Evolutionary conservation across 192 early-diverging fungal species (phyloP).

Genomic region (Lobosporangium transversale): DNA sequence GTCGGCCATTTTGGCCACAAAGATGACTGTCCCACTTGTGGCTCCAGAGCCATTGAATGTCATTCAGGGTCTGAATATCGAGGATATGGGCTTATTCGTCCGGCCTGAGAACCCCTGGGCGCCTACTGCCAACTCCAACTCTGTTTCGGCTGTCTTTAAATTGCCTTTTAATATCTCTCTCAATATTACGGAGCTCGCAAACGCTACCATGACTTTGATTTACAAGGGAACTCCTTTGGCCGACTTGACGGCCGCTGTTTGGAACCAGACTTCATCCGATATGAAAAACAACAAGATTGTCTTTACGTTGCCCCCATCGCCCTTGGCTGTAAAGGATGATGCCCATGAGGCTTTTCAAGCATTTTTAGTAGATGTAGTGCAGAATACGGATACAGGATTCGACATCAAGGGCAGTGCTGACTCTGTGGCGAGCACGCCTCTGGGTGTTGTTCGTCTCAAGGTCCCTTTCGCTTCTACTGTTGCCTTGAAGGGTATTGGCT

Average conservation of each 20-base stretch:
- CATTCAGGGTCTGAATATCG: conserved; percentile 34
- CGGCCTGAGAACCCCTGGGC: conserved; percentile 26
- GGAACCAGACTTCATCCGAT: conserved; percentile 36
- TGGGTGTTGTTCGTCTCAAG: conserved; percentile 46
- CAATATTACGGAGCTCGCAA: conserved; percentile 42
- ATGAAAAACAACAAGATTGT: conserved; percentile 53
- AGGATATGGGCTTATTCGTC: conserved; percentile 30
- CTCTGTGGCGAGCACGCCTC: conserved; percentile 25
- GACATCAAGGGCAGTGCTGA: conserved; percentile 39
- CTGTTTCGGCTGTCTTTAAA: conserved; percentile 38
- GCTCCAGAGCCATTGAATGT: conserved; percentile 27
- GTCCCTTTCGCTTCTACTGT: conserved; percentile 34
- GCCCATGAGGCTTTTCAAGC: conserved; percentile 42
- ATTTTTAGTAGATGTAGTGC: conserved; percentile 23
- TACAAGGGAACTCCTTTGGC: conserved; percentile 40
- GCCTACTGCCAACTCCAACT: conserved; percentile 31
- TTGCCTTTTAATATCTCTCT: conserved; percentile 43
- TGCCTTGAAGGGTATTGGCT: conserved; percentile 36
- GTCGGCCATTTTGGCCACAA: conserved; percentile 19
- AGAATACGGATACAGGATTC: conserved; percentile 35
- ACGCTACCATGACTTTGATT: conserved; percentile 46
- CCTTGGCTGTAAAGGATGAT: conserved; percentile 29
- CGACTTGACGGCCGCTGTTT: conserved; percentile 33
- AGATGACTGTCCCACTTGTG: conserved; percentile 26
- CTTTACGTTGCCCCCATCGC: conserved; percentile 39